Evolutionary conservation across 2,329 filamentous ascomycete genomes (phyloP), one percentile per base, ranked within the genome.

Genomic region (Huntiella abstrusa): DNA sequence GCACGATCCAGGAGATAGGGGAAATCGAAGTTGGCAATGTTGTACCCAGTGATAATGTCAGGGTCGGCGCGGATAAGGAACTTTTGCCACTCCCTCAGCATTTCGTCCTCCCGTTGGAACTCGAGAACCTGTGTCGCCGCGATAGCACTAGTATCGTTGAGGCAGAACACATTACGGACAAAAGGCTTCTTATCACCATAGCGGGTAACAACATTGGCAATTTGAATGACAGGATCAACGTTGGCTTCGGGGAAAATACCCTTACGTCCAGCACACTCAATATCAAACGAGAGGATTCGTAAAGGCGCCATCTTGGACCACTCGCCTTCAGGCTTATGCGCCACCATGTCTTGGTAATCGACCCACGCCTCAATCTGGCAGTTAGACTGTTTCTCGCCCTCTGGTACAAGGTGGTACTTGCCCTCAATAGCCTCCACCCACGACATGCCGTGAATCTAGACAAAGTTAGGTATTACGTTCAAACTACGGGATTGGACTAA

Each of bases 271-370:
- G 91, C 91, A 61, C 91, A 98, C 62, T 98, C 91, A 55, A 98
- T 98, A 73, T 98, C 91, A 57, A 98, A 96, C 4, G 91, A 96
- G 40, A 98, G 64, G 41, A 94, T 81, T 51, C 91, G 78, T 3
- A 98, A 68, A 0, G 91, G 91, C 0, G 92, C 91, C 79, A 96
- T 95, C 64, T 95, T 98, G 22, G 85, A 84, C 86, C 88, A 98
- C 58, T 96, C 87, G 13, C 87, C 88, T 53, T 91, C 81, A 2
- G 87, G 77, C 42, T 83, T 76, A 60, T 96, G 88, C 7, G 91
- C 78, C 52, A 95, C 77, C 6, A 98, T 67, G 55, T 96, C 79
- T 49, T 69, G 67, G 56, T 92, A 94, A 59, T 81, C 78, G 47
- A 93, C 75, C 54, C 79, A 72, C 10, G 88, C 91, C 63, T 98